A percentile compares a stretch with the other conserved stretches of the same genome.
These are phyloP conservation scores for Eimeria sp. DNA, from an alignment of 169 alveolate species.

Conservation along the genomic window DNA sequence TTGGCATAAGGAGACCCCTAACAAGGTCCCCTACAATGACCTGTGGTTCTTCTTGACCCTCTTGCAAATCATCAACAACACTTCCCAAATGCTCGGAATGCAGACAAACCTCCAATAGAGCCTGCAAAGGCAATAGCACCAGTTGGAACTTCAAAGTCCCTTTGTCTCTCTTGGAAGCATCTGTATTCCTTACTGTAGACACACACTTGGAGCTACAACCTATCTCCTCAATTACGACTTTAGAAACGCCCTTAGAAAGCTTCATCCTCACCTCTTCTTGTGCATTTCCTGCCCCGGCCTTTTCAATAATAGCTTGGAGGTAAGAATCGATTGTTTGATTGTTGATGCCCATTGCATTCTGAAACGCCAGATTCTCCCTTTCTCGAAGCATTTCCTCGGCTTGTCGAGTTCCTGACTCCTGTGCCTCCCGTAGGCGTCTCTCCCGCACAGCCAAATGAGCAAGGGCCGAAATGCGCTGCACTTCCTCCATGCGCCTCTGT, in stretches of 20 bases:
- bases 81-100: constrained; percentile 91
- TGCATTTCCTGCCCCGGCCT: constrained; percentile 67
- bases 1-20: constrained; percentile 94
- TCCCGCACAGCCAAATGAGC: constrained; percentile 96
- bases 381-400: constrained; percentile 96
- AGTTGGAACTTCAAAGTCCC: not conserved
- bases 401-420: constrained; percentile 97
- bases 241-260: not conserved
- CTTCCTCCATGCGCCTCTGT: constrained; percentile 86
- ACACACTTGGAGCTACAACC: not conserved
- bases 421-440: constrained; percentile 96
- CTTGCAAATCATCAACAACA: constrained; percentile 93
- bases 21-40: constrained; percentile 92
- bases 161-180: not conserved
- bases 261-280: constrained; percentile 51
- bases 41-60: constrained; percentile 87
- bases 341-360: constrained; percentile 93
- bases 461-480: constrained; percentile 93
- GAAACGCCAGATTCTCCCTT: constrained; percentile 94
- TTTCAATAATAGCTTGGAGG: constrained; percentile 89
- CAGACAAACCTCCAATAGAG: constrained; percentile 92
- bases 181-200: not conserved
- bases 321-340: constrained; percentile 96
- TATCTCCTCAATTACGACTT: not conserved
- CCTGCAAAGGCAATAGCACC: constrained; percentile 82